Evolutionary conservation across 805 yeast genomes (phyloP), one percentile per base, ranked within the genome.

Genomic region (Saturnispora ahearnii): DNA sequence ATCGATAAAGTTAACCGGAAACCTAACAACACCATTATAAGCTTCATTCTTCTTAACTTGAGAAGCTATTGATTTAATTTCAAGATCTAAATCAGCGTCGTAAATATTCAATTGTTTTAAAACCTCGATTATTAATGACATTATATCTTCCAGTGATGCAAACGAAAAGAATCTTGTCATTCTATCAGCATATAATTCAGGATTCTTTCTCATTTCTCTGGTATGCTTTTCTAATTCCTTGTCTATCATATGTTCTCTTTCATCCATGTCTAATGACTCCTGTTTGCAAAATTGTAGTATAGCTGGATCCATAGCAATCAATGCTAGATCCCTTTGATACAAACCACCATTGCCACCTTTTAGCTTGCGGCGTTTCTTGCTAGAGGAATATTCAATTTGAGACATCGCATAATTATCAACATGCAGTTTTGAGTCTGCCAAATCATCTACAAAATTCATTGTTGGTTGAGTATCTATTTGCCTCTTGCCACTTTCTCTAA

Each of bases 131-230:
- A 79, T 45, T 1, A 69, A 63, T 2, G 76, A 65, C 4, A 76
- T 46, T 13, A 79, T 59, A 9, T 70, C 61, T 46, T 73, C 77
- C 22, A 75, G 49, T 2, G 78, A 71, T 1, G 68, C 57, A 10
- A 63, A 59, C 0, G 80, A 73, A 57, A 75, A 78, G 56, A 79
- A 79, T 41, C 79, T 64, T 1, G 83, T 79, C 43, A 79, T 59
- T 49, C 76, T 66, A 32, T 72, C 73, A 1, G 73, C 68, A 32
- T 73, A 67, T 11, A 66, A 47, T 6, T 61, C 62, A 1, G 62
- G 64, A 40, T 54, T 52, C 40, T 46, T 56, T 32, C 44, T 50
- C 41, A 45, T 34, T 21, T 44, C 47, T 36, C 31, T 53, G 41
- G 42, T 53, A 46, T 31, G 55, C 53, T 21, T 60, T 18, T 41